Evolutionary conservation across 371 early-diverging fungal species (phyloP).

Genomic region (Mucor circinelloides): DNA sequence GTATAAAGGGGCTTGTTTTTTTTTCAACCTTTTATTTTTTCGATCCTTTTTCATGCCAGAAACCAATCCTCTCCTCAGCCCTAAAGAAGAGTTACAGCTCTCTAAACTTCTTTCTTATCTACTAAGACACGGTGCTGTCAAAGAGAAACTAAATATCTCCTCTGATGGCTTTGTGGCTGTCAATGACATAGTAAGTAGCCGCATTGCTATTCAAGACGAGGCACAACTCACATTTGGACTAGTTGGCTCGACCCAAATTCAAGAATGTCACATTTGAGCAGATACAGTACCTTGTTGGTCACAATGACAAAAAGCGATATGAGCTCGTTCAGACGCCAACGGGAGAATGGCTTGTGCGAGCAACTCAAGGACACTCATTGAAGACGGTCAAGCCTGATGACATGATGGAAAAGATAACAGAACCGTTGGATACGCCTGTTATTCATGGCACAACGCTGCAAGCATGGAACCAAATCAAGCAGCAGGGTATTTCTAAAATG

Average conservation of each 20-base stretch:
- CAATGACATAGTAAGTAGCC: slow-evolving; percentile 55
- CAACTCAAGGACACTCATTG: slow-evolving; percentile 87
- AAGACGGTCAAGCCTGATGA: slow-evolving; percentile 35
- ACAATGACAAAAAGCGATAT: slow-evolving; percentile 84
- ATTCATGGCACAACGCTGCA: slow-evolving; percentile 79
- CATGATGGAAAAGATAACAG: slow-evolving; percentile 55
- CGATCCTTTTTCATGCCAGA: neutral
- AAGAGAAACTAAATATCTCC: slow-evolving; percentile 73
- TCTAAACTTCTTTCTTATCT: slow-evolving; percentile 81
- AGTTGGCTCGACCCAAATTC: slow-evolving; percentile 62
- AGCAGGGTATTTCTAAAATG: slow-evolving; percentile 75
- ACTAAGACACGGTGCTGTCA: slow-evolving; percentile 82
- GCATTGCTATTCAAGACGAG: too few species aligned
- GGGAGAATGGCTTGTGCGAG: slow-evolving; percentile 68
- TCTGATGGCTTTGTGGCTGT: slow-evolving; percentile 76
- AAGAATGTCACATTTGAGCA: slow-evolving; percentile 51
- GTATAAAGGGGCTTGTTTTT: neutral
- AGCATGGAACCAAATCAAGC: slow-evolving; percentile 63
- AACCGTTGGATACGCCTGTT: slow-evolving; percentile 56
- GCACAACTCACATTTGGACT: neutral
- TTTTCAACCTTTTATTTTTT: neutral
- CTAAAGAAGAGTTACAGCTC: slow-evolving; percentile 36
- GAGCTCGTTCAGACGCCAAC: slow-evolving; percentile 40
- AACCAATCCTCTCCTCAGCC: neutral
- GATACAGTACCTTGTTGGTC: slow-evolving; percentile 64